A percentile compares a stretch with the other conserved stretches of the same genome.
Conservation (phyloP, 1,139 yeast species). For the Yamadazyma atlantica region DNA sequence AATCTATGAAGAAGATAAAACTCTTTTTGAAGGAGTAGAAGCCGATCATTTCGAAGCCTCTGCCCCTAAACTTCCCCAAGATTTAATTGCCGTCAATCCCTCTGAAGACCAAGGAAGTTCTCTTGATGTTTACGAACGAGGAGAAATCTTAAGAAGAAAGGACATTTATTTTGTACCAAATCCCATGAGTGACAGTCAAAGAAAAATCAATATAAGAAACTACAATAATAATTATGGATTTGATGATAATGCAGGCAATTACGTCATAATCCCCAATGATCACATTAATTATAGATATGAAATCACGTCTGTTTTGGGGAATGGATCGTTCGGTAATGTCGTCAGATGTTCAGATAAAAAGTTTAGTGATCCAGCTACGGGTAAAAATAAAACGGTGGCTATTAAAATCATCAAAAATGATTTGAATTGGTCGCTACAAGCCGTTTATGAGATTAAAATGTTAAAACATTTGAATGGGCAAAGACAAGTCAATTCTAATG, state of each 20-base stretch:
- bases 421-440: constrained; percentile 73
- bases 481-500: constrained; percentile 8
- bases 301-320: constrained; percentile 60
- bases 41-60: constrained; percentile 4
- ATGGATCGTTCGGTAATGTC: constrained; percentile 86
- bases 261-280: constrained; percentile 56
- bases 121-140: constrained; percentile 51
- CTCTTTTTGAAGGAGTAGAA: constrained; percentile 17
- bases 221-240: constrained; percentile 61
- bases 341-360: constrained; percentile 71
- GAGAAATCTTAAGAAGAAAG: constrained; percentile 46
- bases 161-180: constrained; percentile 41
- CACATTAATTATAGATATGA: constrained; percentile 79
- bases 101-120: constrained; percentile 5
- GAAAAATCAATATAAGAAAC: constrained; percentile 43
- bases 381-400: constrained; percentile 49
- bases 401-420: constrained; percentile 76
- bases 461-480: constrained; percentile 44
- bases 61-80: constrained; percentile 8
- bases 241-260: constrained; percentile 70
- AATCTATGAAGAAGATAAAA: constrained; percentile 23
- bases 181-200: constrained; percentile 11
- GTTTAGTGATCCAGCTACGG: constrained; percentile 22
- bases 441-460: constrained; percentile 74
- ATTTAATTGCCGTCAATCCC: constrained; percentile 5